Base-by-base conservation (phyloP, 495 filamentous ascomycete species). In the Aspergillus ellipticus region DNA sequence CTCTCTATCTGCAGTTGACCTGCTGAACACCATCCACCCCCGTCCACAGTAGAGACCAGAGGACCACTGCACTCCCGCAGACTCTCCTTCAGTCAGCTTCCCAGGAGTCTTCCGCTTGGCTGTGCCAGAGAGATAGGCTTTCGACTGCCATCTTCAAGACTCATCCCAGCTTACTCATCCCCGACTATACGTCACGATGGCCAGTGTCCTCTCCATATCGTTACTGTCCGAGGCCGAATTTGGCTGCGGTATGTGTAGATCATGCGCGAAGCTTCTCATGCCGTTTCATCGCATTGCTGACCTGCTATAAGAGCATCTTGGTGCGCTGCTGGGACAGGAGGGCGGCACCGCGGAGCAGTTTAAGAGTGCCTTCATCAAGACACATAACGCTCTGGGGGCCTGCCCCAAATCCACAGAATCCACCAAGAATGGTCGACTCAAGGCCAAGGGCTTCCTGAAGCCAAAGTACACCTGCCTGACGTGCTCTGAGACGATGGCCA, bases 141-240 rank as follows among this genome's bases (percentile, higher is more conserved):
- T 51, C 9, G 17, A 28, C 21, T 53, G 16, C 39, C 39, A 46
- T 19, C 42, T 45, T 53, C 10, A 48, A 29, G 16, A 28, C 24
- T 16, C 13, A 5, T n/a, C 11, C 2, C 28, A 13, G 31, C 26
- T 15, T 28, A 31, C 11, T 35, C 31, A 8, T n/a, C 4, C 35
- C 13, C 22, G n/a, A 49, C 13, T 21, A 48, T 28, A 16, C 45
- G 39, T 56, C 55, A 20, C 53, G 54, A 73, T 73, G 69, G 74
- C 74, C 19, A 73, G 55, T 22, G 67, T 74, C 10, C 64, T 66
- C 49, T 73, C 67, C 2, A 57, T 72, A 22, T 62, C 66, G 13
- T 57, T 72, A 35, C 64, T 76, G 17, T 74, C 74, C 0, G 75
- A 78, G 58, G 70, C 75, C 3, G 73, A 71, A 42, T 78, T 66